phyloP scores from a whole-genome alignment of 2,329 filamentous ascomycete species.

The Exophiala alcalophila region DNA sequence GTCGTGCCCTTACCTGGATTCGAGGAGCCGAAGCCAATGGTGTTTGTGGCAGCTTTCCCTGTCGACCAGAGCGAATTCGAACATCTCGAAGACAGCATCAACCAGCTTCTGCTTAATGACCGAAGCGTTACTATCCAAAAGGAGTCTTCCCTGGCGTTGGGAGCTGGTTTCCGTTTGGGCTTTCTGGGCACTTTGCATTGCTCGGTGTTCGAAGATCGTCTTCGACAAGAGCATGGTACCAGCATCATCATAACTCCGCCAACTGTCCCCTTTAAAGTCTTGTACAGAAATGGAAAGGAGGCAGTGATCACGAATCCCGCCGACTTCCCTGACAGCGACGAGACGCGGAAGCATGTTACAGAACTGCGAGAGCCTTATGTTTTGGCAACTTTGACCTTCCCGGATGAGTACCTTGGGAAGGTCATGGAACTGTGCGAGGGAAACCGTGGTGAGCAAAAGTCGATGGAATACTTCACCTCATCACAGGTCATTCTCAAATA shows the following conservation, averaged over 20 bases:
- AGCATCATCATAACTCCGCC: conserved; percentile 97
- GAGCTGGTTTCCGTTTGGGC: conserved; percentile 88
- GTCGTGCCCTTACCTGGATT: conserved; percentile 87
- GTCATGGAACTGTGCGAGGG: conserved; percentile 93
- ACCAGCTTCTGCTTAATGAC: conserved; percentile 90
- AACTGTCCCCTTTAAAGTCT: conserved; percentile 84
- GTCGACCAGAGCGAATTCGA: conserved; percentile 85
- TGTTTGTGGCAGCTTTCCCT: conserved; percentile 95
- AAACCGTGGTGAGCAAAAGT: conserved; percentile 82
- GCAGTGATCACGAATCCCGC: conserved; percentile 80
- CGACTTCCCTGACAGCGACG: conserved; percentile 75
- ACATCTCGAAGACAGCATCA: conserved; percentile 88
- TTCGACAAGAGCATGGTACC: conserved; percentile 89
- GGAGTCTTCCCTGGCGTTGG: conserved; percentile 88
- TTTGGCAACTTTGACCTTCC: conserved; percentile 79
- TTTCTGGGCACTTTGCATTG: conserved; percentile 97
- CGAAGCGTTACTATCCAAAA: conserved; percentile 91
- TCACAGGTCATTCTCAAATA: conserved; percentile 95
- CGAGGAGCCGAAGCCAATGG: conserved; percentile 97
- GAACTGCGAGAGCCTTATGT: conserved; percentile 74
- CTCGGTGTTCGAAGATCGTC: conserved; percentile 95
- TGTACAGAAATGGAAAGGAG: conserved; percentile 74
- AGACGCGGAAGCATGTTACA: conserved; percentile 52
- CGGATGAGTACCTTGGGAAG: conserved; percentile 88
- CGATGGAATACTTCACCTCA: conserved; percentile 84